Percentiles rank a stretch among this genome's conserved stretches.
phyloP scores from a whole-genome alignment of 495 filamentous ascomycete species.

The Tirmania nivea region DNA sequence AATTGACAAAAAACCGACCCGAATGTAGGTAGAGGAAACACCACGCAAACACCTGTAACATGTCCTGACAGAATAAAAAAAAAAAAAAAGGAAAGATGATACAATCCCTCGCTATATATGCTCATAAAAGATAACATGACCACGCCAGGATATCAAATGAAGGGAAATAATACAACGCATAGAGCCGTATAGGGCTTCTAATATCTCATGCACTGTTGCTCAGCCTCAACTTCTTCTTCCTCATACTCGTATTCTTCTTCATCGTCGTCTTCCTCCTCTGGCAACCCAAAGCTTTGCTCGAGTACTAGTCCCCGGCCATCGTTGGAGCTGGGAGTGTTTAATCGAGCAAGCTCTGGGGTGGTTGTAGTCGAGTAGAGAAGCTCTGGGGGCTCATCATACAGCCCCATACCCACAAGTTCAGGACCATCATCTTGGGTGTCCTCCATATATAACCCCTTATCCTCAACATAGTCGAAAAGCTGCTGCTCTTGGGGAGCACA shows the following conservation, averaged over 20 bases:
- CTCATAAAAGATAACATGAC: no score
- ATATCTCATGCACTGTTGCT: constrained; percentile 11
- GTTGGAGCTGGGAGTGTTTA: constrained; percentile 7
- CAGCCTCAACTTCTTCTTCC: constrained; percentile 10
- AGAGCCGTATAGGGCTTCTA: neutral
- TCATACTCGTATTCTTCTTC: constrained; percentile 10
- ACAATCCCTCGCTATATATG: no score
- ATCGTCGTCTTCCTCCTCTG: constrained; percentile 17
- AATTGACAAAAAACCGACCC: no score
- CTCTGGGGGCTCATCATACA: constrained; percentile 16
- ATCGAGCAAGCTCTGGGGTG: constrained; percentile 9
- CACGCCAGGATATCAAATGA: neutral
- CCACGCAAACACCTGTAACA: no score
- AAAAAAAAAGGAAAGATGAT: no score
- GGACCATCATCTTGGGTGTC: neutral
- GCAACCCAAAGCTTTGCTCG: constrained; percentile 16
- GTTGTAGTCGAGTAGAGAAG: constrained; percentile 11
- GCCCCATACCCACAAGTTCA: constrained; percentile 16
- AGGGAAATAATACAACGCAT: neutral
- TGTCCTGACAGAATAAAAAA: no score
- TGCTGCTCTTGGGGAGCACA: neutral
- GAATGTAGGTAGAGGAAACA: no score
- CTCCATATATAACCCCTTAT: neutral
- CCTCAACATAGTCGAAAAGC: neutral
- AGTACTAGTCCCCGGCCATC: constrained; percentile 14